Base-by-base conservation (phyloP, 2,329 filamentous ascomycete species). In the Monosporascus ibericus region DNA sequence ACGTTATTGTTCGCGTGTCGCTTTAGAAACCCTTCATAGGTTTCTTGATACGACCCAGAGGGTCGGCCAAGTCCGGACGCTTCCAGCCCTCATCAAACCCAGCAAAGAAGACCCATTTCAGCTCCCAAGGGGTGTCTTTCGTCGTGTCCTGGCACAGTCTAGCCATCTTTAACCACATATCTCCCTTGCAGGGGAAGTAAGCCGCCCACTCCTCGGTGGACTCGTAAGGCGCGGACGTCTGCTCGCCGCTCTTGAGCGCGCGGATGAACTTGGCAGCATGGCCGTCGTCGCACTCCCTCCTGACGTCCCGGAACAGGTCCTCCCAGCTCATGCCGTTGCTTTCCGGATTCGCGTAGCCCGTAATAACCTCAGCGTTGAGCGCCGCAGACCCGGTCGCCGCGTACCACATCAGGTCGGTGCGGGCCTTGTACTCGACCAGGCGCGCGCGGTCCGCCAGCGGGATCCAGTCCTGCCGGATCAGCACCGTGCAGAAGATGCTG, bases 391-490 rank as follows among this genome's bases (percentile, higher is more conserved):
- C 73, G 8, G 80, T 72, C 0, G 81, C 82, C 0, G 80, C 80
- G 61, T 90, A 90, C 72, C 85, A 75, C 38, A 76, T 69, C 3
- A 90, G 71, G 63, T 87, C 84, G 49, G 78, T 66, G 40, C 85
- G 77, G 5, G 73, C 80, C 64, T 88, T 89, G 76, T 78, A 86
- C 65, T 87, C 82, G 5, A 90, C 68, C 0, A 90, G 68, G 2
- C 84, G 77, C 20, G 72, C 68, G 58, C 84, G 84, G 48, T 70
- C 63, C 27, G 58, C 65, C 5, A 67, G 18, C 3, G 44, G 36
- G 50, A 72, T 65, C 68, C 69, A 72, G 2, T 48, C 15, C 54
- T 70, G 64, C 9, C 55, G 55, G 22, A 48, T 48, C 11, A 73
- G 51, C 1, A 67, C 60, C 36, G 46, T 63, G 20, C 68, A 56